Evolutionary conservation across 2,329 filamentous ascomycete genomes (phyloP), one percentile per base, ranked within the genome.

Genomic region (Botrytis aclada): DNA sequence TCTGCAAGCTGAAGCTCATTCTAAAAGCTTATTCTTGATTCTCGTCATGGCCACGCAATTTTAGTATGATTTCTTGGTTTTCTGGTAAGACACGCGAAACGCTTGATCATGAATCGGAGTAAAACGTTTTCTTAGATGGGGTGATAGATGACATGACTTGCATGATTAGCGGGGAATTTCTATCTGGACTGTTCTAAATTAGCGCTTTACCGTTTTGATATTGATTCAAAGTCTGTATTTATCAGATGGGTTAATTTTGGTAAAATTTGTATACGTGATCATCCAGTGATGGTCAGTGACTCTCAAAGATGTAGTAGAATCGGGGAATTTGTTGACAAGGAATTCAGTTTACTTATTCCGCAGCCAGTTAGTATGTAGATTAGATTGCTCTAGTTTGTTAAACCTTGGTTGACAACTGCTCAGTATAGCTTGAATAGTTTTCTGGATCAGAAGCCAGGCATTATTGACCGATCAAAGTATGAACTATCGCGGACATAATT

Each of bases 11-110:
- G 25, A 4, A 3, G 25, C n/a, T 10, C 25, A 51, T 2, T 10
- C 1, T 10, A 14, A 2, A 3, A 0, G 10, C 0, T 51, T n/a
- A n/a, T 51, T 51, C 45, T n/a, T 51, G 25, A 3, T 10, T n/a
- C 22, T n/a, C 25, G 22, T 14, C 1, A 51, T 6, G 5, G n/a
- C n/a, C 10, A n/a, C 22, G 47, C 25, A 6, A 51, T 51, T 51
- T 51, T 25, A 51, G 10, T 51, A 6, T 51, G 47, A n/a, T n/a
- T 14, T 10, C 25, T 51, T 47, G 12, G 47, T 51, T 51, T 5
- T 4, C n/a, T 51, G 47, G 25, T 14, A n/a, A 14, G 22, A n/a
- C 3, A n/a, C 1, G 2, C n/a, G 47, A 25, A n/a, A 51, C 3
- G 9, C 45, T 14, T 1, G 6, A 16, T n/a, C 25, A n/a, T n/a